Evolutionary conservation across 345 rosid species (phyloP), one percentile per base, ranked within the genome.

Genomic region (Hypericum perforatum): DNA sequence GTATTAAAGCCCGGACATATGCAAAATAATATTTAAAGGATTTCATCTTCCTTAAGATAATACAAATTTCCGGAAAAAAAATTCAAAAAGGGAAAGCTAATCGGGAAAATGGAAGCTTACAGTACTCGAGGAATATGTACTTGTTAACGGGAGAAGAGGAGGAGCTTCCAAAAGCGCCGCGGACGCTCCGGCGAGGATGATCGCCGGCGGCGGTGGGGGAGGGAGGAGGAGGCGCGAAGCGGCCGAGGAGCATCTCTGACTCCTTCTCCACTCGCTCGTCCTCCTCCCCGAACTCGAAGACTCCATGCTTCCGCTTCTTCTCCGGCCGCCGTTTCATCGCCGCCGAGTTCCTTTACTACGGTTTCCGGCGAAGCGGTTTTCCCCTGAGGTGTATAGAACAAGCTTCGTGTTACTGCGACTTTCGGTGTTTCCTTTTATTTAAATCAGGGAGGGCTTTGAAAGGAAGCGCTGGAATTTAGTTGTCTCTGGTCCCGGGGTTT

Each of bases 231-330:
- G 7, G 7, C 7, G 9, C 8, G 29, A 13, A 12, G 6, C 50
- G 7, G 50, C 50, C 15, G 48, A 46, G 15, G 5, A 46, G 9
- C 8, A 7, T 13, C 50, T 46, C 22, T 4, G 22, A 46, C 22
- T 16, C 50, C 50, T 14, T 12, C 50, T 46, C 22, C 29, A 9
- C 8, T 2, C 7, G 10, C 50, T 11, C 22, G 14, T 46, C 50
- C 12, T 46, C 50, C 49, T 45, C 50, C 29, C 14, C 9, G 49
- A 46, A 46, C 9, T 46, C 50, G 50, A 12, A 46, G 8, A 15
- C 50, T 13, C 50, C 2, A 4, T 22, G 4, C 32, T 22, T 22
- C 32, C 32, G 32, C 32, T 22, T 22, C 32, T 1, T 1, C 32
- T 1, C 32, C 32, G 32, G 32, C 32, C 32, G 32, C 32, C 32